Evolutionary conservation across 2,329 filamentous ascomycete species (phyloP).

Genomic region (Arthroderma sp.): DNA sequence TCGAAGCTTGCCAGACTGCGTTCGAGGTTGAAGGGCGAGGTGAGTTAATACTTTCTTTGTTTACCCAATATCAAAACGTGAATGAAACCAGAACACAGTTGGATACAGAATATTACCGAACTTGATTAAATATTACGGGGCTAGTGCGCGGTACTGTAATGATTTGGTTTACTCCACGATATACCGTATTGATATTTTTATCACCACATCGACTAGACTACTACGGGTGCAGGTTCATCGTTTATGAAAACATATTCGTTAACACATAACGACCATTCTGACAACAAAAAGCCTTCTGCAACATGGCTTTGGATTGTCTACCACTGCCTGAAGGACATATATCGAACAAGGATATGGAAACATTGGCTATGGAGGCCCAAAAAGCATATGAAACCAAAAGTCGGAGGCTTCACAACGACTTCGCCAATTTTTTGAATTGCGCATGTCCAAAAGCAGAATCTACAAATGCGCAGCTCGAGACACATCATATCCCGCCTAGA

Average conservation of each 20-base stretch:
- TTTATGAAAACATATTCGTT: too few relatives aligned
- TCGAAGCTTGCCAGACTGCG: background rate
- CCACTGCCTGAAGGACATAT: background rate
- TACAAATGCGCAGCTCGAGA: background rate
- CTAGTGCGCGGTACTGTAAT: background rate
- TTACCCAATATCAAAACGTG: background rate
- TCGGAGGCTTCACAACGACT: background rate
- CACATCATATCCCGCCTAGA: background rate
- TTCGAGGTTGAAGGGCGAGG: background rate
- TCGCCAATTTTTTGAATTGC: background rate
- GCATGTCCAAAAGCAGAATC: background rate
- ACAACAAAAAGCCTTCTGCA: background rate
- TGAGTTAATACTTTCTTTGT: conserved; percentile 3
- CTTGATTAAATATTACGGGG: background rate
- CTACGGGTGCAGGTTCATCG: too few relatives aligned
- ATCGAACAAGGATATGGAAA: background rate
- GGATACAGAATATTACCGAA: background rate
- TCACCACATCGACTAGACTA: too few relatives aligned
- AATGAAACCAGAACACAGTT: background rate
- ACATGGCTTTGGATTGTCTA: background rate
- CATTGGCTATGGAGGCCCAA: background rate
- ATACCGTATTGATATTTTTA: background rate
- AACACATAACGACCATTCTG: background rate
- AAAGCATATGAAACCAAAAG: background rate
- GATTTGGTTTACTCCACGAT: background rate